A percentile compares a stretch with the other conserved stretches of the same genome.
Evolutionary conservation across 2,329 filamentous ascomycete species (phyloP).

Genomic region (Xylaria sp.): DNA sequence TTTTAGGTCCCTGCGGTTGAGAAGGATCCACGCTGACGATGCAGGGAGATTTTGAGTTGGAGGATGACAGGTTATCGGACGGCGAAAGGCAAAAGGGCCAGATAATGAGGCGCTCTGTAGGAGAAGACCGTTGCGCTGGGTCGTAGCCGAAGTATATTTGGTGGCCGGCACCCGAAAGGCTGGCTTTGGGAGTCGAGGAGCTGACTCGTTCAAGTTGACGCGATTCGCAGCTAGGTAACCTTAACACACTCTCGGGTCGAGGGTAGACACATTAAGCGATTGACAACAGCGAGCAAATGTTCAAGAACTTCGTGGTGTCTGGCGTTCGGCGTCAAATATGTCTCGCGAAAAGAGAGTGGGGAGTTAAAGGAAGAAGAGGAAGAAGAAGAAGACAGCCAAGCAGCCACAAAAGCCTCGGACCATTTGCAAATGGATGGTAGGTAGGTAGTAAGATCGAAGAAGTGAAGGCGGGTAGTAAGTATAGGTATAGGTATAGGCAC

Average conservation of each 20-base stretch:
- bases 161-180: constrained; percentile 37
- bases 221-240: constrained; percentile 34
- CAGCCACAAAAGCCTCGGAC: constrained; percentile 30
- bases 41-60: constrained; percentile 16
- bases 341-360: neutral
- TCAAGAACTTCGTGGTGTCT: constrained; percentile 4
- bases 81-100: constrained; percentile 22
- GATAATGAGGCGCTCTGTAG: neutral
- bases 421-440: constrained; percentile 26
- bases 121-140: constrained; percentile 45
- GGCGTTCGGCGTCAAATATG: neutral
- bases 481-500: neutral
- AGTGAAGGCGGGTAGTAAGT: neutral
- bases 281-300: constrained; percentile 12
- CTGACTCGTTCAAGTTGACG: constrained; percentile 35
- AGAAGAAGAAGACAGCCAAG: constrained; percentile 14
- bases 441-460: constrained; percentile 1
- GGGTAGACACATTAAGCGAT: constrained; percentile 15
- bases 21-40: constrained; percentile 2
- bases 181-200: constrained; percentile 41
- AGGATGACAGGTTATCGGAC: constrained; percentile 21
- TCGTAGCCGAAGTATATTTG: constrained; percentile 44
- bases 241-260: constrained; percentile 34
- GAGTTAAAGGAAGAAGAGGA: neutral
- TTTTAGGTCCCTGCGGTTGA: constrained; percentile 7